Evolutionary conservation across 768 basidiomycete species (phyloP), one percentile per base, ranked within the genome.

Genomic region (Tulasnella sp.): DNA sequence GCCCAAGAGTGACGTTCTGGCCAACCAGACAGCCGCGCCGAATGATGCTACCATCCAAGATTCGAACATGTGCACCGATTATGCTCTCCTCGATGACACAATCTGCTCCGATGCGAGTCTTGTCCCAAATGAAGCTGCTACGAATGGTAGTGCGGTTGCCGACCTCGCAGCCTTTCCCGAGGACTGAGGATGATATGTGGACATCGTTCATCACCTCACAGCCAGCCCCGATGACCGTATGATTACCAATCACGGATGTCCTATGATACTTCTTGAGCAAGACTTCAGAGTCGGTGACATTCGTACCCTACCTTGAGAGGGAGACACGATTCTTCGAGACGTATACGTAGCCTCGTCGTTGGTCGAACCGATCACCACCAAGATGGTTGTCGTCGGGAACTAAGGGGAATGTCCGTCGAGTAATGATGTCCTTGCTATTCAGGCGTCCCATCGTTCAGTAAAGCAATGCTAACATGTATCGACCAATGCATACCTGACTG

Each of bases 301-400:
- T 5, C n/a, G 11, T 62, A 29, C 65, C 12, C 34, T 77, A 94
- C 93, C 95, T 85, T n/a, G 94, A 90, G 26, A 98, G 86, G 35
- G 85, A 77, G 73, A 97, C 90, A 3, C 90, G 86, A 74, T 91
- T 88, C 75, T 88, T 87, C 22, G 94, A 88, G 74, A 95, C 86
- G 78, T 98, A 99, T 76, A 90, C 89, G 80, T 95, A 93, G 6
- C 94, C 94, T 35, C 90, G 86, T 42, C 90, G 85, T 77, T 95
- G 89, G 78, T 96, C 92, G 78, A 98, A 98, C 41, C 84, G 78
- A 72, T 90, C 77, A 6, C 89, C 89, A 16, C 89, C 86, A 1
- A 94, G 94, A 76, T 95, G 87, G 79, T 95, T 93, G 79, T 95
- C 89, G 78, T 98, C 97, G 9, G 96, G 96, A 5, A 95, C 94